Evolutionary conservation across 805 yeast species (phyloP).

Genomic region (Komagataella ulmi): DNA sequence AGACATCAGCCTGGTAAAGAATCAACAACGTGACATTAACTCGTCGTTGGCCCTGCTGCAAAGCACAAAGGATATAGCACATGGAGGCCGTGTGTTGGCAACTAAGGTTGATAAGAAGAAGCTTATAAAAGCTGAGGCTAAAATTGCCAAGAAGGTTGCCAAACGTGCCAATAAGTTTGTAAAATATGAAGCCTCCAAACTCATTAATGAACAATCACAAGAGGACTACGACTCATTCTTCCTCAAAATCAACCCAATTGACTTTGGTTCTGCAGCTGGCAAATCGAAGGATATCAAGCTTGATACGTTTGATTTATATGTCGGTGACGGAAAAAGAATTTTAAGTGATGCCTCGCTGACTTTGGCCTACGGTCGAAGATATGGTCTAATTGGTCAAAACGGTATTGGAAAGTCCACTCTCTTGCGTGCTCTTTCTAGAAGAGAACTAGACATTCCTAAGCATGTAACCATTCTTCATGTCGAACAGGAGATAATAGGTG

Average conservation of each 20-base stretch:
- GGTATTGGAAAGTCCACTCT: constrained; percentile 99
- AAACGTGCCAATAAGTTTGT: constrained; percentile 74
- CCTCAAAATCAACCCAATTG: constrained; percentile 90
- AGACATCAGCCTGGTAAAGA: constrained; percentile 61
- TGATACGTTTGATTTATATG: constrained; percentile 86
- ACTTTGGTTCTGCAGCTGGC: constrained; percentile 81
- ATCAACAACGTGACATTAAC: constrained; percentile 59
- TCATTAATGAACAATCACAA: constrained; percentile 47
- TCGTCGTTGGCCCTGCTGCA: constrained; percentile 67
- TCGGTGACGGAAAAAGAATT: constrained; percentile 91
- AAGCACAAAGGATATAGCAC: constrained; percentile 77
- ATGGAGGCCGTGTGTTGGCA: constrained; percentile 84
- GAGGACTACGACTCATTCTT: constrained; percentile 91
- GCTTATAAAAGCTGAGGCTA: constrained; percentile 92
- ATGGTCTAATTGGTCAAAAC: constrained; percentile 96
- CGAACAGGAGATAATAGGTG: constrained; percentile 94
- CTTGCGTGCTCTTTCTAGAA: constrained; percentile 78
- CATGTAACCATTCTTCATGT: constrained; percentile 94
- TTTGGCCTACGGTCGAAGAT: constrained; percentile 83
- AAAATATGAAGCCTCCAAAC: constrained; percentile 86
- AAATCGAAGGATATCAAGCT: constrained; percentile 94
- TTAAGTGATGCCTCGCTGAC: constrained; percentile 79
- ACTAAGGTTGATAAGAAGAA: constrained; percentile 93
- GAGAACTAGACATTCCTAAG: constrained; percentile 89
- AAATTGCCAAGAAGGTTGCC: constrained; percentile 94